Evolutionary conservation across 2,329 filamentous ascomycete species (phyloP).

Genomic region (Leptodontidium sp.): DNA sequence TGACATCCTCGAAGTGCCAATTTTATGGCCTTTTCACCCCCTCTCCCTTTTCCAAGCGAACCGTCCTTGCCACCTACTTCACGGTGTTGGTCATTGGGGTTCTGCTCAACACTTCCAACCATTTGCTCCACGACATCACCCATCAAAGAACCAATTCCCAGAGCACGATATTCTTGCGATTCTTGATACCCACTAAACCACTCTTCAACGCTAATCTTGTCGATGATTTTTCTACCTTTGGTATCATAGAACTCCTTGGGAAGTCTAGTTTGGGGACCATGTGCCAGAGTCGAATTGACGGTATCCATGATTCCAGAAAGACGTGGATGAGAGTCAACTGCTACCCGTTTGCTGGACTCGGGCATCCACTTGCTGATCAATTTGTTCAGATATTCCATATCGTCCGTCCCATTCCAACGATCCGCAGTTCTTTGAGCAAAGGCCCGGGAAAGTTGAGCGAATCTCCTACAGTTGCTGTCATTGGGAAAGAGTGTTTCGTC

Average conservation of each 20-base stretch:
- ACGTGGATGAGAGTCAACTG: constrained; percentile 84
- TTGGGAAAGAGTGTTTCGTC: constrained; percentile 87
- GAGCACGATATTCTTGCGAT: constrained; percentile 82
- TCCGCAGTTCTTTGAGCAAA: constrained; percentile 77
- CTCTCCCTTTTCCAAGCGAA: constrained; percentile 51
- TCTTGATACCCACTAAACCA: constrained; percentile 92
- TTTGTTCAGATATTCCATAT: constrained; percentile 85
- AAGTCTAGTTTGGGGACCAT: constrained; percentile 79
- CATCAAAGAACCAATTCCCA: constrained; percentile 86
- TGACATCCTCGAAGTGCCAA: constrained; percentile 88
- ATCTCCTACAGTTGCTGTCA: constrained; percentile 75
- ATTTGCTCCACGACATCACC: constrained; percentile 84
- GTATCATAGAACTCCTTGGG: constrained; percentile 88
- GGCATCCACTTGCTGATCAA: constrained; percentile 89
- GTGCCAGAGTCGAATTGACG: constrained; percentile 86
- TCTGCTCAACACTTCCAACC: constrained; percentile 70
- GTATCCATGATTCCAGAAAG: constrained; percentile 94
- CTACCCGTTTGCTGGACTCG: constrained; percentile 69
- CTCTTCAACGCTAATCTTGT: constrained; percentile 82
- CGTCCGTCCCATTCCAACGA: constrained; percentile 77
- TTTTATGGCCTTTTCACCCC: constrained; percentile 64
- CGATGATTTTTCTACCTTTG: constrained; percentile 72
- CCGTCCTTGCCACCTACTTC: constrained; percentile 54
- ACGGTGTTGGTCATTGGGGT: constrained; percentile 59
- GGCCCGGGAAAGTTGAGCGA: constrained; percentile 72